Conservation (phyloP, 768 basidiomycete species). For the Plicaturopsis crispa region DNA sequence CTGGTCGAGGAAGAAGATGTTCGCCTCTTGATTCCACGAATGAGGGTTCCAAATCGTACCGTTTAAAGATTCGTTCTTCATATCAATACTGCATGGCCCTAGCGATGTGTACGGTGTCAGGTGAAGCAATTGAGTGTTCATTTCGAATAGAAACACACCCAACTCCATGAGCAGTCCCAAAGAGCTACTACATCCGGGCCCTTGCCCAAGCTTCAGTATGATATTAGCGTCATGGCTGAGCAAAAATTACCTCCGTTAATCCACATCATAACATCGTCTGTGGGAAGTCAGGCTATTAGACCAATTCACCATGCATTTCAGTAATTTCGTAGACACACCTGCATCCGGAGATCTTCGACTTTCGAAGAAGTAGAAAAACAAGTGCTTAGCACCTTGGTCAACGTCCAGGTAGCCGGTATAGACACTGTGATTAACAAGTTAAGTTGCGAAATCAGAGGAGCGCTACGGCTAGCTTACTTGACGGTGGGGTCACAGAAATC, state of each 20-base stretch:
- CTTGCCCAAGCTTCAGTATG: slow-evolving; percentile 20
- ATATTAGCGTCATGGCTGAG: not conserved
- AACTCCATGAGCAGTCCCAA: slow-evolving; percentile 56
- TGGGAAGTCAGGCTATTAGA: too few relatives aligned
- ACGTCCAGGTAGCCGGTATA: slow-evolving; percentile 42
- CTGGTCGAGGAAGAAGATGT: slow-evolving; percentile 69
- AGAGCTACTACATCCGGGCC: slow-evolving; percentile 49
- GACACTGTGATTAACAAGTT: slow-evolving; percentile 16
- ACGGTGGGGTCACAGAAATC: slow-evolving; percentile 60
- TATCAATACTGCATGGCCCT: slow-evolving; percentile 59
- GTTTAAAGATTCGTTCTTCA: slow-evolving; percentile 44
- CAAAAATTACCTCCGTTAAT: slow-evolving; percentile 50
- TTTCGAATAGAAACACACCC: slow-evolving; percentile 23
- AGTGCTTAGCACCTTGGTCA: slow-evolving; percentile 40
- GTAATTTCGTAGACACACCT: slow-evolving; percentile 17
- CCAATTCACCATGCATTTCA: not conserved
- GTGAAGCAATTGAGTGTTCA: slow-evolving; percentile 15
- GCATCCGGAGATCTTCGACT: slow-evolving; percentile 35
- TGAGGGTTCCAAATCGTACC: slow-evolving; percentile 59
- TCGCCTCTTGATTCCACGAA: slow-evolving; percentile 59
- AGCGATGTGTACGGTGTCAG: slow-evolving; percentile 19
- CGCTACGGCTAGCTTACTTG: slow-evolving; percentile 32
- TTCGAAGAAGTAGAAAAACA: slow-evolving; percentile 60
- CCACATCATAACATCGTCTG: slow-evolving; percentile 67
- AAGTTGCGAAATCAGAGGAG: not conserved